Evolutionary conservation across 306 rosid genomes (phyloP), one percentile per base, ranked within the genome.

Genomic region (Quercus suber): DNA sequence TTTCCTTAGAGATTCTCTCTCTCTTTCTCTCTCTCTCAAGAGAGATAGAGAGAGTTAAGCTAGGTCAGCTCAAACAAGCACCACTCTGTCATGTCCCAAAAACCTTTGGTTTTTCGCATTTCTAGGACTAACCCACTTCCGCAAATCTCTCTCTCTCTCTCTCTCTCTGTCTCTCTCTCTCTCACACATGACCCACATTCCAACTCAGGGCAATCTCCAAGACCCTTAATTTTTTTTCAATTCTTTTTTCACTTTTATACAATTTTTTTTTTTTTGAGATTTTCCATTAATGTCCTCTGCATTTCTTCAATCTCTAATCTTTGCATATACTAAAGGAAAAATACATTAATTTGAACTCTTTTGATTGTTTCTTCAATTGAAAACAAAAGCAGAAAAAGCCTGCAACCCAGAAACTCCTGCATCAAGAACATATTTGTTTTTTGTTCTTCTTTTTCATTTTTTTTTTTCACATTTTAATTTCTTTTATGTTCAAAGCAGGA

Each of bases 41-140:
- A 65, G 71, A 67, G 52, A 17, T 9, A 1, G 52, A 33, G 72
- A 67, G 72, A 68, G 28, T 58, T 60, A 21, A 35, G 76, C 25
- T 64, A 68, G 17, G 15, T 49, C 53, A 49, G 17, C 53, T 10
- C 28, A 68, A 18, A 35, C 72, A 35, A 35, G n/a, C 59, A 13
- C 83, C 76, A 51, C 49, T 59, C 88, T 79, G 87, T 81, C 86
- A 77, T 67, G 1, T 72, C 82, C 78, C 83, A 77, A 76, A 80
- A 80, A 82, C 71, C 65, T 33, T 59, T 30, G 88, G 88, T 37
- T 56, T 71, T 77, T 81, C 88, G 85, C 78, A 51, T 63, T 88
- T 86, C 21, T 77, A 71, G 91, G 86, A 70, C 23, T 53, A 73
- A 73, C 52, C 52, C 80, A 23, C 75, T 55, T 30, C 83, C 88